Percentiles rank a stretch among this genome's conserved stretches.
phyloP scores from a whole-genome alignment of 306 rosid genomes.

The Casuarina equisetifolia region DNA sequence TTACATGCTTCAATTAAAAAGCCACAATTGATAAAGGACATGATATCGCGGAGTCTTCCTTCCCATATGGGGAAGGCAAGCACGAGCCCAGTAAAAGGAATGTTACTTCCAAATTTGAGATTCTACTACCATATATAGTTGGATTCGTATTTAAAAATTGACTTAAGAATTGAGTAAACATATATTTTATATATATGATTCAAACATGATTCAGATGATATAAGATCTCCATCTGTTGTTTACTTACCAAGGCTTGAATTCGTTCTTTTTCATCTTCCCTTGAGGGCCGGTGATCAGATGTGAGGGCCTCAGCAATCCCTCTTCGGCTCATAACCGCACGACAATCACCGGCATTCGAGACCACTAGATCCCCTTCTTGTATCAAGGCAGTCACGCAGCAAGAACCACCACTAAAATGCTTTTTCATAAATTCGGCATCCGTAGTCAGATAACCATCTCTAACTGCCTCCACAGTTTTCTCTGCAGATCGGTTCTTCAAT shows the following conservation, averaged over 20 bases:
- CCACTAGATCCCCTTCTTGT: slow-evolving; percentile 36
- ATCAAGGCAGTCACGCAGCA: slow-evolving; percentile 50
- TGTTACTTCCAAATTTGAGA: too few relatives aligned
- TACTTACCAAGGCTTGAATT: slow-evolving; percentile 44
- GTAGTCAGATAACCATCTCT: slow-evolving; percentile 40
- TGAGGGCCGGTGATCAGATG: slow-evolving; percentile 42
- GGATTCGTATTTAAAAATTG: too few relatives aligned
- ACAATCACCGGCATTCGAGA: slow-evolving; percentile 55
- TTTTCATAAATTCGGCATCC: slow-evolving; percentile 36
- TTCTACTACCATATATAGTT: too few relatives aligned
- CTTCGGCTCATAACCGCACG: slow-evolving; percentile 55
- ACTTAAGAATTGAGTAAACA: too few relatives aligned
- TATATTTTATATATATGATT: too few relatives aligned
- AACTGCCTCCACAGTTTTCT: slow-evolving; percentile 38
- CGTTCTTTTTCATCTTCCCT: slow-evolving; percentile 43
- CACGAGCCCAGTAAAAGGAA: too few relatives aligned
- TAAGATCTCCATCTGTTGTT: too few relatives aligned
- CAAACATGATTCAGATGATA: too few relatives aligned
- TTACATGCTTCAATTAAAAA: too few relatives aligned
- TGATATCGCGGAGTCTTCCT: too few relatives aligned
- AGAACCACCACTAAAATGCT: slow-evolving; percentile 40
- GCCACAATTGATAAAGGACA: too few relatives aligned
- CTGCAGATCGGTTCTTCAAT: slow-evolving; percentile 22
- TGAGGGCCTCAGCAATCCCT: slow-evolving; percentile 53
- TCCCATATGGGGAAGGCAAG: too few relatives aligned